Base-by-base conservation (phyloP, 352 stramenopile genomes). In the Phytophthora hybrid region DNA sequence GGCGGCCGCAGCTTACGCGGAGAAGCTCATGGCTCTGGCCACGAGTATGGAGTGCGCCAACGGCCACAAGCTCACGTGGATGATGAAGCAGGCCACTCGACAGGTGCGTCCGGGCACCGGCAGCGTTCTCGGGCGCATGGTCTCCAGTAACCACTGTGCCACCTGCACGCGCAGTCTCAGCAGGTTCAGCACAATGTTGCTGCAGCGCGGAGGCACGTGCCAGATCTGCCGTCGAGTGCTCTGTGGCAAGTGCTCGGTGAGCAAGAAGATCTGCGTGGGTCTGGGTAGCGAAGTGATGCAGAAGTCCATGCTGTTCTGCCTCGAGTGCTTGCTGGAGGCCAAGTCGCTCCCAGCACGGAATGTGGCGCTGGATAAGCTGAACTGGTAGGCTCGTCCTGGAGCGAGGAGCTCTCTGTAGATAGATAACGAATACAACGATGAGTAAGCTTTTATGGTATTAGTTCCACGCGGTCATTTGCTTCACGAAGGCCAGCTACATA, bases 31-130 rank as follows among this genome's bases (percentile, higher is more conserved):
- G 75, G 62, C 69, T 8, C 67, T 84, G 26, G 55, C 63, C 2
- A 60, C 64, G 34, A 74, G 72, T n/a, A 80, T 80, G 70, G 79
- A 86, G 41, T 84, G 74, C 46, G 74, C 74, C n/a, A 79, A 78
- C 29, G 63, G 65, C 44, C 70, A 82, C 31, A 86, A 86, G 21
- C 74, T 84, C 53, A 80, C 72, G 62, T 82, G 74, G 70, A 49
- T 82, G 41, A 73, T 79, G 71, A 76, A 78, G 65, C 63, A 83
- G 56, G n/a, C 66, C 8, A 78, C 61, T 18, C 69, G 59, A 55
- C 69, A 77, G 57, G 39, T 70, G 32, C 70, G 59, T 29, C 65
- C 31, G 5, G 60, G 49, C 9, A 64, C 47, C 8, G 51, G 46
- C 26, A 80, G 56, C 31, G 66, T 69, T 32, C 26, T 69, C 31